Evolutionary conservation across 108 stramenopile genomes (phyloP).

Genomic region (Schizochytrium sp.): DNA sequence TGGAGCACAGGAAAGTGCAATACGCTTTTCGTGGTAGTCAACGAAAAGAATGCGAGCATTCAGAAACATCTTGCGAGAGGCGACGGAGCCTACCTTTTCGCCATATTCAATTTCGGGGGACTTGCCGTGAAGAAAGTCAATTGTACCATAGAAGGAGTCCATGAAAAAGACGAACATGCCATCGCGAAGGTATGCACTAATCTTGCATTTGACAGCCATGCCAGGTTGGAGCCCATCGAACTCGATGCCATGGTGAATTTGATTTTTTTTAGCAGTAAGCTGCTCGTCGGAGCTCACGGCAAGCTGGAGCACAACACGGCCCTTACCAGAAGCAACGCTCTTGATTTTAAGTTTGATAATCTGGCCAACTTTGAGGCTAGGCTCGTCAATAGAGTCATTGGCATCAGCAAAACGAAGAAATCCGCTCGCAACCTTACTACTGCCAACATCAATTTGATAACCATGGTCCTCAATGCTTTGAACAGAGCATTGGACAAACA

Average conservation of each 20-base stretch:
- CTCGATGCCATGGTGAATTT: background rate
- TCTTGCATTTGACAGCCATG: constrained; percentile 19
- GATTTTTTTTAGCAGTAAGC: background rate
- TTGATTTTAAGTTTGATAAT: background rate
- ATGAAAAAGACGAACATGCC: constrained; percentile 23
- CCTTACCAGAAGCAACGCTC: background rate
- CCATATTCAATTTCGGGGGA: background rate
- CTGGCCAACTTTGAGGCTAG: constrained; percentile 29
- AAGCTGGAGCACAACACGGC: constrained; percentile 14
- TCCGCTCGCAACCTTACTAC: background rate
- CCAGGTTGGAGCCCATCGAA: constrained; percentile 5
- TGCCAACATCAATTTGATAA: constrained; percentile 25
- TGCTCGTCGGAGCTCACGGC: background rate
- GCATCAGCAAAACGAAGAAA: constrained; percentile 13
- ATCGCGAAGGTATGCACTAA: background rate
- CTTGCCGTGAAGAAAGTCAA: constrained; percentile 3
- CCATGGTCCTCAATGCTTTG: constrained; percentile 58
- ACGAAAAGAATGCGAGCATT: constrained; percentile 20
- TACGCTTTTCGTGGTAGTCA: background rate
- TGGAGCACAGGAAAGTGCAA: constrained; percentile 17
- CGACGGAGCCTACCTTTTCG: background rate
- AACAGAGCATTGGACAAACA: background rate
- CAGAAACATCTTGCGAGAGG: background rate
- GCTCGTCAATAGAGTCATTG: constrained; percentile 7
- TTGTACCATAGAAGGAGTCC: constrained; percentile 13